phyloP scores from a whole-genome alignment of 257 asterid species.

The Solanum sitiens region DNA sequence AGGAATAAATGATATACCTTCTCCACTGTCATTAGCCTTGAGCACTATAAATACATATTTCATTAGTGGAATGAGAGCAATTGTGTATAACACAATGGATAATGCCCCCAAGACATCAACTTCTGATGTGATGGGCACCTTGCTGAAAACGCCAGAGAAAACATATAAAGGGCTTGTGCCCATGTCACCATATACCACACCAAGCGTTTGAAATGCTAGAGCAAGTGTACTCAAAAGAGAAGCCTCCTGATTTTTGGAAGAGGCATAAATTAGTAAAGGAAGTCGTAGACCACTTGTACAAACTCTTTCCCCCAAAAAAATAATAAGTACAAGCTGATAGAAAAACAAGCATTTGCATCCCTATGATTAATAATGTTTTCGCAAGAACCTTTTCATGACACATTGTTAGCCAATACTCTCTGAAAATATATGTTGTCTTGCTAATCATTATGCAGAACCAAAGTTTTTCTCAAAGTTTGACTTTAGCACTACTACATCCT shows the following conservation, averaged over 20 bases:
- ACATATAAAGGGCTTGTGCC: constrained; percentile 95
- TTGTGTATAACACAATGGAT: constrained; percentile 84
- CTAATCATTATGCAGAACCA: background rate
- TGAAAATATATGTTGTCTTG: background rate
- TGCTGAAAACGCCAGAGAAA: constrained; percentile 79
- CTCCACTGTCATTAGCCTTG: constrained; percentile 92
- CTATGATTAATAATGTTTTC: background rate
- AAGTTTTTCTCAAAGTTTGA: background rate
- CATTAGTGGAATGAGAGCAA: constrained; percentile 68
- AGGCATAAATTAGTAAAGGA: background rate
- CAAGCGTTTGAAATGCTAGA: constrained; percentile 91
- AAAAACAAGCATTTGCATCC: background rate
- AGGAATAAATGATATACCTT: constrained; percentile 47
- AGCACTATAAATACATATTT: constrained; percentile 90
- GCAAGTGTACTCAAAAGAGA: constrained; percentile 63
- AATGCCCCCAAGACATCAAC: constrained; percentile 81
- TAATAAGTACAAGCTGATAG: background rate
- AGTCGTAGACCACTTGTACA: background rate
- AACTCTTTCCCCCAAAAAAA: background rate
- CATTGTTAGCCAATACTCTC: background rate
- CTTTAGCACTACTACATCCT: background rate
- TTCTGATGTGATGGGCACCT: constrained; percentile 79
- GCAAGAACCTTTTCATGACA: background rate
- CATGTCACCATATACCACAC: constrained; percentile 97
- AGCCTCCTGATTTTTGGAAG: constrained; percentile 37